A percentile compares a stretch with the other conserved stretches of the same genome.
Conservation (phyloP, 495 filamentous ascomycete species). For the Penicillium riverlandense region DNA sequence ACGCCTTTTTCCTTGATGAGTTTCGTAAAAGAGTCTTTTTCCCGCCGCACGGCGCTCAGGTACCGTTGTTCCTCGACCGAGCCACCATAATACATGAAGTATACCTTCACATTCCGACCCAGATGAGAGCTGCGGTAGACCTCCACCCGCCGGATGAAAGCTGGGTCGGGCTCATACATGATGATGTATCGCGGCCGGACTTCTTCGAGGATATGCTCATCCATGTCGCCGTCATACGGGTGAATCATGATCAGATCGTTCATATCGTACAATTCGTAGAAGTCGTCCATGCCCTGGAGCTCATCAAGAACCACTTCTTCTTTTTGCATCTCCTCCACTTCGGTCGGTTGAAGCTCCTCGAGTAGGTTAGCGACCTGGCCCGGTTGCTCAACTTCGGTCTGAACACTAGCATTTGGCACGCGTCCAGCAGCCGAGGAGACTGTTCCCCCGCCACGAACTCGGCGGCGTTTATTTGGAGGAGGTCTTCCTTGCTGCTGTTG, state of each 20-base stretch:
- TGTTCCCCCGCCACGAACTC: slow-evolving; percentile 75
- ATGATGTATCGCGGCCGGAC: slow-evolving; percentile 88
- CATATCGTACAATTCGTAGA: slow-evolving; percentile 90
- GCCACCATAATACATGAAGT: slow-evolving; percentile 91
- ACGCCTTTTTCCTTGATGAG: slow-evolving; percentile 86
- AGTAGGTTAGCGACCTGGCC: slow-evolving; percentile 62
- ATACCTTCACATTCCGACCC: slow-evolving; percentile 81
- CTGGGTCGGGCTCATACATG: slow-evolving; percentile 97
- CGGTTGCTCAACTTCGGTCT: slow-evolving; percentile 73
- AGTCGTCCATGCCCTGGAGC: slow-evolving; percentile 84
- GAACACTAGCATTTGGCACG: slow-evolving; percentile 58
- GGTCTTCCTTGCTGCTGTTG: slow-evolving; percentile 48
- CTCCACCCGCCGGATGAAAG: slow-evolving; percentile 90
- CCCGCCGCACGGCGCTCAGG: slow-evolving; percentile 75
- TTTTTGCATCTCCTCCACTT: slow-evolving; percentile 54
- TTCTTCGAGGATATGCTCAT: slow-evolving; percentile 93
- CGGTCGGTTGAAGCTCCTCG: slow-evolving; percentile 60
- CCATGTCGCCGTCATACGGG: slow-evolving; percentile 90
- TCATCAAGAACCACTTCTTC: slow-evolving; percentile 75
- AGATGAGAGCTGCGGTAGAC: slow-evolving; percentile 93
- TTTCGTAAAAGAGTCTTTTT: slow-evolving; percentile 92
- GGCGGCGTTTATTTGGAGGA: slow-evolving; percentile 80
- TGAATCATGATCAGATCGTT: slow-evolving; percentile 82
- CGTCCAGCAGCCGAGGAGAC: slow-evolving; percentile 47
- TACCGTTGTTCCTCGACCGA: slow-evolving; percentile 97